Percentiles rank a stretch among this genome's conserved stretches.
These are phyloP conservation scores for Stephania cephalantha DNA, from an alignment of 164 flowering plant genomes.

Conservation along the genomic window DNA sequence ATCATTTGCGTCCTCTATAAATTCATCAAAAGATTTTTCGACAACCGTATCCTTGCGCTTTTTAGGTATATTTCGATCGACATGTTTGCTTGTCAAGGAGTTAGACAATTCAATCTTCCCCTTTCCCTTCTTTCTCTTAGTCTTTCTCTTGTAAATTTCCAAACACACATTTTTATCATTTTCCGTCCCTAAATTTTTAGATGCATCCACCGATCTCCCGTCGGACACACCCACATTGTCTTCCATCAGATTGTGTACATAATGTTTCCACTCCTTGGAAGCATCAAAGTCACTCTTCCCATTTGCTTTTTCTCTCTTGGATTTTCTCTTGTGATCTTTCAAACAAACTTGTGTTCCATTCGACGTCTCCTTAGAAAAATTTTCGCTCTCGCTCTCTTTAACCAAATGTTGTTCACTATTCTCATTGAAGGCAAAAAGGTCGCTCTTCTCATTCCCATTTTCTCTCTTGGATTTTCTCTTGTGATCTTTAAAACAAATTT, in stretches of 20 bases:
- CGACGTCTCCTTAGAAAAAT: no score
- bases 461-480: no score
- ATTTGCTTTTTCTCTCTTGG: no score
- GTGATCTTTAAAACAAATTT: no score
- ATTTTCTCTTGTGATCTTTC: no score
- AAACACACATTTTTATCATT: background rate
- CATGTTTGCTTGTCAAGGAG: background rate
- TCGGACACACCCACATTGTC: background rate
- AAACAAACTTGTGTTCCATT: no score
- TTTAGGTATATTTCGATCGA: slow-evolving; percentile 1
- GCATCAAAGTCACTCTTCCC: no score
- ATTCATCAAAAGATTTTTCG: background rate
- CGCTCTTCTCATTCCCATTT: no score
- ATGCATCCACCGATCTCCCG: background rate
- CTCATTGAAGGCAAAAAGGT: no score
- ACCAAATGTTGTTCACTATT: slow-evolving; percentile 1
- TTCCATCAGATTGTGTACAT: background rate
- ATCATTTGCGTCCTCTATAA: background rate
- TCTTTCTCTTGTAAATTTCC: background rate
- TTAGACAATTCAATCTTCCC: background rate
- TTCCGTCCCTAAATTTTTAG: background rate
- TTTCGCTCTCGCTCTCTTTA: background rate
- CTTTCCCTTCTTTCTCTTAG: background rate
- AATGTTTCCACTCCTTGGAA: no score
- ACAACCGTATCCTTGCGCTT: background rate